Base-by-base conservation (phyloP, 2,329 filamentous ascomycete genomes). In the Chrysoporthe austroafricana region DNA sequence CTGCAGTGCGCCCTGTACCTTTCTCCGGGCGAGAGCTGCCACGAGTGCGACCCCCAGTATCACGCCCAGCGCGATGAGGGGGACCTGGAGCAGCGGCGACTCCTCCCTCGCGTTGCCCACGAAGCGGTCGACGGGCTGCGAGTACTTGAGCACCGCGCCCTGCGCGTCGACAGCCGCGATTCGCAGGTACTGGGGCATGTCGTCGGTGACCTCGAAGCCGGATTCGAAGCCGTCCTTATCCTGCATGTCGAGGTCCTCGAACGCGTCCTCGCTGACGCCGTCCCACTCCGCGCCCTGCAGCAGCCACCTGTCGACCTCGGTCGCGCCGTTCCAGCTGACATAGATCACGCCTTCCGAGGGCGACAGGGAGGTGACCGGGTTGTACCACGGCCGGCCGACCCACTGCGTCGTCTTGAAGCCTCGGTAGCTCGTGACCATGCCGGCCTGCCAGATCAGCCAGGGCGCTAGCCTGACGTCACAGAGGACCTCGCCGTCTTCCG, bases 261-360 rank as follows among this genome's bases (percentile, higher is more conserved):
- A 71, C 4, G 39, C 16, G 11, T 66, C 61, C 5, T 61, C 48
- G 3, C 44, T 9, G 26, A 57, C 64, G 13, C 46, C 66, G 13
- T 64, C 64, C 66, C 64, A 68, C 11, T 66, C 65, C n/a, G 61
- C 64, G 13, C 65, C 66, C 64, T 71, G 67, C 18, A 72, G 59
- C 8, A 69, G 62, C 70, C 71, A 72, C 18, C 62, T 62, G 18
- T 59, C 59, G n/a, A 71, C 64, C 42, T 69, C 67, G 0, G 70
- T 72, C 13, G 71, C 70, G 26, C 71, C 70, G 56, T 72, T 71
- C 70, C 71, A 72, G 63, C 71, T 72, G 26, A 70, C 67, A 18
- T 70, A 72, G n/a, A 72, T 32, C 14, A 62, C 46, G 14, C 61
- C 59, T 8, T 71, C 66, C 3, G 52, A 32, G 2, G 70, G 68